Evolutionary conservation across 257 asterid species (phyloP).

Genomic region (Solanum chiquidenum): DNA sequence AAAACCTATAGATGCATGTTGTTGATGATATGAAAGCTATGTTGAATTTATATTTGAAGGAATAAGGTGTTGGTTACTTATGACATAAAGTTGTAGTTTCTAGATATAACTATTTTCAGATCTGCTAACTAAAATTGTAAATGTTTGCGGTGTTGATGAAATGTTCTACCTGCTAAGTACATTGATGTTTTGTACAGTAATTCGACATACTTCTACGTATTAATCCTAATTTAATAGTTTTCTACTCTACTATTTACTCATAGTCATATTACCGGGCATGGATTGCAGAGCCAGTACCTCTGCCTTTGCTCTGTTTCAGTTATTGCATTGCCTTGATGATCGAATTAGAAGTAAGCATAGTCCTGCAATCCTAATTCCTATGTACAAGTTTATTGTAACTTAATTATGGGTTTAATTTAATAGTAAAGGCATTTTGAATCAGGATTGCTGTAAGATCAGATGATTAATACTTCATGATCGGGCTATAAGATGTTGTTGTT

Average conservation of each 20-base stretch:
- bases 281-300: neutral
- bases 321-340: neutral
- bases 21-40: neutral
- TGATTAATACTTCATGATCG: neutral
- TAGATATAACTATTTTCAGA: neutral
- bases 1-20: neutral
- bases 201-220: neutral
- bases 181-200: neutral
- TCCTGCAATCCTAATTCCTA: neutral
- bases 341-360: neutral
- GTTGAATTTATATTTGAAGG: neutral
- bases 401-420: neutral
- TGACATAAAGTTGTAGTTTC: neutral
- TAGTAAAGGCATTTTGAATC: neutral
- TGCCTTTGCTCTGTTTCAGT: neutral
- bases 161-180: neutral
- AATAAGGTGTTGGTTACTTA: neutral
- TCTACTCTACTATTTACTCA: neutral
- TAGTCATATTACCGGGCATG: too few species aligned
- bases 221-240: neutral
- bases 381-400: neutral
- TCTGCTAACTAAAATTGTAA: neutral
- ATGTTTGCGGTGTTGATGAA: neutral
- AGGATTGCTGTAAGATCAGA: neutral
- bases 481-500: neutral